Evolutionary conservation across 139 green algal species (phyloP).

Genomic region (Haematococcus lacustris): DNA sequence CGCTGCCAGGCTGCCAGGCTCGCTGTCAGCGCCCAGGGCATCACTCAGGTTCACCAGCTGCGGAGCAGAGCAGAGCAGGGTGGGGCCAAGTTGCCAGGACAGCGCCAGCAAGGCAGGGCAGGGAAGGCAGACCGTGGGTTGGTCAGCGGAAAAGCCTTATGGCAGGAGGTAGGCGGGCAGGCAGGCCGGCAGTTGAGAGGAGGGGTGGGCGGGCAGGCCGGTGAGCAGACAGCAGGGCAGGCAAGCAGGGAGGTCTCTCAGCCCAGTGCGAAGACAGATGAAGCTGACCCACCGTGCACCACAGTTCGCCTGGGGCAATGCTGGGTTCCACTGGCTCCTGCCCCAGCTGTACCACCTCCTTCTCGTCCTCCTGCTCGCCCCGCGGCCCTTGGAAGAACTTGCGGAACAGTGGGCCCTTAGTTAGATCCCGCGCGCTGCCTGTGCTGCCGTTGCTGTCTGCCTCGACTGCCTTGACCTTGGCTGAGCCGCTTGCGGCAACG

Average conservation of each 20-base stretch:
- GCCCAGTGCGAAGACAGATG: neutral
- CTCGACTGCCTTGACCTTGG: neutral
- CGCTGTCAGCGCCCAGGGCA: neutral
- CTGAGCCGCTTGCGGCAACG: neutral
- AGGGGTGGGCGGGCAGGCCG: too few species aligned
- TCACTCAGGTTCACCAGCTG: neutral
- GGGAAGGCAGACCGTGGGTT: too few species aligned
- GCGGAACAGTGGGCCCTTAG: slow-evolving; percentile 17
- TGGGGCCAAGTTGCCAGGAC: too few species aligned
- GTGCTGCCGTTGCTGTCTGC: neutral
- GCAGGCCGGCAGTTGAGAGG: too few species aligned
- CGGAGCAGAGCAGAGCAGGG: too few species aligned
- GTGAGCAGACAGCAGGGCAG: too few species aligned
- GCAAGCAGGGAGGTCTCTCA: too few species aligned
- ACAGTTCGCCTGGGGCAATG: slow-evolving; percentile 22
- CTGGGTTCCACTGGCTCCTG: slow-evolving; percentile 5
- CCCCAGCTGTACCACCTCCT: neutral
- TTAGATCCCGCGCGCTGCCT: neutral
- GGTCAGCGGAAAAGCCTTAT: too few species aligned
- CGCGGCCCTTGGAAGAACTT: slow-evolving; percentile 68
- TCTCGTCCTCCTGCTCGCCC: slow-evolving; percentile 28
- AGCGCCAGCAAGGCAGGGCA: too few species aligned
- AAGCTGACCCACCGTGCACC: slow-evolving; percentile 14
- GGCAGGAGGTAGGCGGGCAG: too few species aligned
- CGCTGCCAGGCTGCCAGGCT: neutral